Conservation (phyloP, 768 basidiomycete species). For the Mycena sanguinolenta region DNA sequence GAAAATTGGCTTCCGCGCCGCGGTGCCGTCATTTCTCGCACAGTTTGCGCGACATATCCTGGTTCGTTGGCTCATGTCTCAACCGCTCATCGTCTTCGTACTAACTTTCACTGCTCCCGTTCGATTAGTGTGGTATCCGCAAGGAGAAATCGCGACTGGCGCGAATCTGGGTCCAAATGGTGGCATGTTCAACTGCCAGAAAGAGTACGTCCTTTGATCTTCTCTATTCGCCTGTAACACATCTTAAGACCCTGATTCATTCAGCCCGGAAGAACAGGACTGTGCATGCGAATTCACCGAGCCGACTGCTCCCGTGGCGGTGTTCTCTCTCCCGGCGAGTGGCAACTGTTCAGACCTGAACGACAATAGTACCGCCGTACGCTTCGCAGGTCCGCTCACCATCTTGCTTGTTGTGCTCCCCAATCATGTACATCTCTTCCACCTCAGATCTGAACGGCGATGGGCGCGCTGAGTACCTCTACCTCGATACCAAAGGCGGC, state of each 20-base stretch:
- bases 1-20: no score
- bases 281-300: neutral
- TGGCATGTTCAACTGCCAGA: neutral
- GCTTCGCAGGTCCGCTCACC: conserved; percentile 12
- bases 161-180: neutral
- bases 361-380: conserved; percentile 1
- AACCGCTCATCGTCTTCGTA: neutral
- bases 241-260: neutral
- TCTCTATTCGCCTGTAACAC: neutral
- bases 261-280: neutral
- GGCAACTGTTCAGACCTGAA: neutral
- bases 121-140: neutral
- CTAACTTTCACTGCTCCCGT: neutral
- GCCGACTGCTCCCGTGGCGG: neutral
- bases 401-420: neutral
- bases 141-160: neutral
- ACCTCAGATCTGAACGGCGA: conserved; percentile 16
- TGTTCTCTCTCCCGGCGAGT: neutral
- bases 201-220: neutral
- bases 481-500: neutral
- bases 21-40: no score
- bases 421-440: neutral
- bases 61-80: neutral
- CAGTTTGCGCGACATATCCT: neutral
- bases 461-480: no score